Evolutionary conservation across 2,329 filamentous ascomycete species (phyloP).

Genomic region (Exserohilum rostratum): DNA sequence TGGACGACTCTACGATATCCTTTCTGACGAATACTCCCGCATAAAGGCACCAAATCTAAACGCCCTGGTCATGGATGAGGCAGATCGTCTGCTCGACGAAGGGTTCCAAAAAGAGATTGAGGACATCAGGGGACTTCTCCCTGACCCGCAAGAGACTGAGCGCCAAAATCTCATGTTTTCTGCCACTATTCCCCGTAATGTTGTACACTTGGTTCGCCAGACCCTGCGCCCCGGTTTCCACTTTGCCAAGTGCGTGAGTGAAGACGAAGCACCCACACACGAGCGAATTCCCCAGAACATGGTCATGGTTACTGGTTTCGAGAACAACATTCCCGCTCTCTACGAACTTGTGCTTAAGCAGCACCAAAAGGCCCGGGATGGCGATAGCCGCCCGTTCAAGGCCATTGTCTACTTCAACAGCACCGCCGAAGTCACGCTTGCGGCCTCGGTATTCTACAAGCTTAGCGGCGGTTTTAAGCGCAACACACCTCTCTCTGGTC

Average conservation of each 20-base stretch:
- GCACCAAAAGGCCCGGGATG: constrained; percentile 51
- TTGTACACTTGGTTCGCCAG: constrained; percentile 76
- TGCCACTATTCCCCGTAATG: constrained; percentile 84
- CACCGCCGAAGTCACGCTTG: constrained; percentile 73
- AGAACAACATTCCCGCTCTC: constrained; percentile 77
- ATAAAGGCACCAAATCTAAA: constrained; percentile 68
- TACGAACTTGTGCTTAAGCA: constrained; percentile 75
- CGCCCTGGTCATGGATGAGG: constrained; percentile 68
- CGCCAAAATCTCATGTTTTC: constrained; percentile 96
- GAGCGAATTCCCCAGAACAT: constrained; percentile 81
- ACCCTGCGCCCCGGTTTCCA: constrained; percentile 85
- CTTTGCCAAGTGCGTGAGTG: constrained; percentile 85
- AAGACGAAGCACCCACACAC: constrained; percentile 85
- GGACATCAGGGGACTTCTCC: constrained; percentile 61
- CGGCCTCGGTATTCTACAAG: constrained; percentile 63
- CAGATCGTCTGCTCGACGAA: constrained; percentile 71
- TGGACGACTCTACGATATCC: constrained; percentile 81
- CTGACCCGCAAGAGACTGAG: constrained; percentile 65
- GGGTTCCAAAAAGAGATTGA: constrained; percentile 58
- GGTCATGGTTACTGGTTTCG: constrained; percentile 69
- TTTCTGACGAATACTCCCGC: constrained; percentile 67
- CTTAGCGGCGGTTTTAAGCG: constrained; percentile 50
- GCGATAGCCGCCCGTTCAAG: constrained; percentile 74
- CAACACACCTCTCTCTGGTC: constrained; percentile 34
- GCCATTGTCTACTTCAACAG: constrained; percentile 92